These are phyloP conservation scores for Excoecaria cochinchinensis DNA, from an alignment of 345 rosid species.

Conservation along the genomic window DNA sequence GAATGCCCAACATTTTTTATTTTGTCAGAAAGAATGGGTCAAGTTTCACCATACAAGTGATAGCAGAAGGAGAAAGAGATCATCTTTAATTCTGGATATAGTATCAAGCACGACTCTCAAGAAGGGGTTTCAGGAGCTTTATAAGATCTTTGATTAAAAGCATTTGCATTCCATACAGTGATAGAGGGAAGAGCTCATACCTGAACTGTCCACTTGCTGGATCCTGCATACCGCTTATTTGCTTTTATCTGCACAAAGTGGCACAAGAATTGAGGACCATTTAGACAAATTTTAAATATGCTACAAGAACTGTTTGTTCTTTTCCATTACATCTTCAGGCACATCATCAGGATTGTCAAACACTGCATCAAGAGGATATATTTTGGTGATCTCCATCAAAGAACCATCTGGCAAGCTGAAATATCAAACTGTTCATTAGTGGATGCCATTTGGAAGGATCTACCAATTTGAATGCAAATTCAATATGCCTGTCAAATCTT, in stretches of 20 bases:
- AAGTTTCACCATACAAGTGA: background rate
- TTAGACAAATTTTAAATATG: background rate
- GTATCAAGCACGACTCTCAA: background rate
- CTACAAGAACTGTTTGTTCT: conserved; percentile 9
- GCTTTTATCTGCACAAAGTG: conserved; percentile 60
- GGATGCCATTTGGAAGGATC: background rate
- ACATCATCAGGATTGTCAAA: conserved; percentile 79
- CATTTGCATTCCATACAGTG: background rate
- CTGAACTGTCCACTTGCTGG: conserved; percentile 93
- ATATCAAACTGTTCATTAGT: conserved; percentile 12
- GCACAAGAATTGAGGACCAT: conserved; percentile 8
- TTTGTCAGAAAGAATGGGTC: too few species aligned
- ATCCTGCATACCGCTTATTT: conserved; percentile 92
- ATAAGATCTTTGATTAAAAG: background rate
- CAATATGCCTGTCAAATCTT: conserved; percentile 35
- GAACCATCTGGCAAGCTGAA: conserved; percentile 92
- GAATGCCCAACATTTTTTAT: too few species aligned
- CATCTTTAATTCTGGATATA: background rate
- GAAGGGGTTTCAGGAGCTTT: background rate
- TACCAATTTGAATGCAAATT: conserved; percentile 4
- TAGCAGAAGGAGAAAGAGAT: background rate
- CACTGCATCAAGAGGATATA: conserved; percentile 91
- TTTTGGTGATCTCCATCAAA: conserved; percentile 83
- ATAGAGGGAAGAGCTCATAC: conserved; percentile 32
- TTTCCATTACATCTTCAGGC: conserved; percentile 81